These are phyloP conservation scores for Umbellularia californica DNA, from an alignment of 164 flowering plant genomes.

Conservation along the genomic window DNA sequence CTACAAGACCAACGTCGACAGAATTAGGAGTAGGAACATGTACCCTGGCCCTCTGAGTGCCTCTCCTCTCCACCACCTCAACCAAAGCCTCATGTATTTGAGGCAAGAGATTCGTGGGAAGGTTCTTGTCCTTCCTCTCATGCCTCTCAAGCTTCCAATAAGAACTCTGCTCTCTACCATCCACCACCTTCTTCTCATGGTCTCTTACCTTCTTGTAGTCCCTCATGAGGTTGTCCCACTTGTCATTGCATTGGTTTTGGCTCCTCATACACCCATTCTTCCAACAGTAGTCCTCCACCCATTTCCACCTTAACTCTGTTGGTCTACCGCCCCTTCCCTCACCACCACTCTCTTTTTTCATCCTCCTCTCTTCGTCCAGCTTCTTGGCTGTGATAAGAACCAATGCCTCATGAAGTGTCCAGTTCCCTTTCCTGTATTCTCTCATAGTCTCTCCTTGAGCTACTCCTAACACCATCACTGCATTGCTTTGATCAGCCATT, in stretches of 20 bases:
- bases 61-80: constrained; percentile 62
- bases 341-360: constrained; percentile 30
- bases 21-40: neutral
- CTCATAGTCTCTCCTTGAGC: neutral
- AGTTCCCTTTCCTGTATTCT: constrained; percentile 35
- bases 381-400: constrained; percentile 69
- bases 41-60: constrained; percentile 10
- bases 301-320: constrained; percentile 73
- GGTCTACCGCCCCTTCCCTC: constrained; percentile 33
- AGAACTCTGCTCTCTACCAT: constrained; percentile 24
- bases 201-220: constrained; percentile 90
- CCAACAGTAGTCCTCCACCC: constrained; percentile 90
- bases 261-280: constrained; percentile 64
- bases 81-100: constrained; percentile 62
- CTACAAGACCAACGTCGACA: constrained; percentile 4
- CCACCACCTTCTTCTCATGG: constrained; percentile 38
- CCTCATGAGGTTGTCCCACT: constrained; percentile 88
- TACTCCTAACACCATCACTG: constrained; percentile 5
- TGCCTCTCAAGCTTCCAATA: constrained; percentile 73
- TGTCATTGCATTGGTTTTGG: constrained; percentile 88
- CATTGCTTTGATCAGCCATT: constrained; percentile 37
- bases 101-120: constrained; percentile 68
- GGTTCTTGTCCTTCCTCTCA: constrained; percentile 59
- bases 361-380: constrained; percentile 73
- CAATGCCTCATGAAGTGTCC: constrained; percentile 70